Base-by-base conservation (phyloP, 306 rosid genomes). In the Oemleria cerasiformis region DNA sequence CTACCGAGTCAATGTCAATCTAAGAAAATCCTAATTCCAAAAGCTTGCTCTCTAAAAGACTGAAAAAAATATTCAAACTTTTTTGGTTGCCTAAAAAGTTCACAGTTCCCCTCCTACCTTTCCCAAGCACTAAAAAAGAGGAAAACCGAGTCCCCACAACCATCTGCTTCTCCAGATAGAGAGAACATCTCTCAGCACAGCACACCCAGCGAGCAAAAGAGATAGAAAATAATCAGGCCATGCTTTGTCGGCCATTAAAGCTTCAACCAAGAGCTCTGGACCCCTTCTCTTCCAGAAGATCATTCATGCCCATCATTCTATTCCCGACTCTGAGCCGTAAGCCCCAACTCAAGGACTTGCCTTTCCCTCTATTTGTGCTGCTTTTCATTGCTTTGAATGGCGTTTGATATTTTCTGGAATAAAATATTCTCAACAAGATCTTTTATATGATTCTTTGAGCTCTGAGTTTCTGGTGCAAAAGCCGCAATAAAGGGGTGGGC, bases 201-300 rank as follows among this genome's bases (percentile, higher is more conserved):
- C 71, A 58, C 40, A 13, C 49, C 69, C 57, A 75, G 74, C 17
- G 7, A 77, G 72, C 49, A 53, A 60, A 58, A 45, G 67, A 75
- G 78, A 63, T 65, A 51, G 73, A 23, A 60, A 65, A 82, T 87
- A 78, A 81, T 73, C 75, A 77, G 42, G 67, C 79, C 96, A 85
- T 83, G 90, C 92, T 73, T 80, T 86, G 92, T 89, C 92, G 92
- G 92, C 92, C 96, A 86, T 79, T 82, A 67, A 55, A 84, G 78
- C 86, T 84, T 83, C 85, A 56, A 82, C 21, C 30, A 56, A 60
- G 79, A 81, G 68, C 74, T 65, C 77, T 66, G 55, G 68, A 30
- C 42, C 61, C 64, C 41, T 70, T 65, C 48, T 65, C 61, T 73
- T 38, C 66, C 25, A 43, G 41, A 74, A 74, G 73, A 73, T 70